These are phyloP conservation scores for Solanum appendiculatum DNA, from an alignment of 257 asterid genomes.

Conservation along the genomic window DNA sequence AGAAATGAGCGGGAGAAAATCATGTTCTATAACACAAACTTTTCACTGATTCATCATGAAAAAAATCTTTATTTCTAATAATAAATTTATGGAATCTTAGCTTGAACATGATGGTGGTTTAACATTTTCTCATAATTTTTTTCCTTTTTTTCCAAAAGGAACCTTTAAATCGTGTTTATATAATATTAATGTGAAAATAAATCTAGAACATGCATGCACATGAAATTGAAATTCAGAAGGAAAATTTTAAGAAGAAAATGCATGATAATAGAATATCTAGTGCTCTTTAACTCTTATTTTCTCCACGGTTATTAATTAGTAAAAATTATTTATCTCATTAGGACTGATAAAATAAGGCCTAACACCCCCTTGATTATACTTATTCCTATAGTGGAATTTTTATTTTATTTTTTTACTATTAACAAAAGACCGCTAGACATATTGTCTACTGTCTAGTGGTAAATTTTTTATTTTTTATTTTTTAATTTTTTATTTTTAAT, in stretches of 20 bases:
- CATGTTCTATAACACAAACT: accelerated
- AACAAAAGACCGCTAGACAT: background rate
- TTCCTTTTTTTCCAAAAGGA: too few relatives aligned
- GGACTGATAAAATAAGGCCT: background rate
- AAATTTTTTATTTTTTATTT: too few relatives aligned
- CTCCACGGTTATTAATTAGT: too few relatives aligned
- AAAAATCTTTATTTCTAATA: too few relatives aligned
- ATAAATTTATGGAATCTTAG: too few relatives aligned
- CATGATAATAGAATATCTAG: background rate
- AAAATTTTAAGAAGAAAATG: background rate
- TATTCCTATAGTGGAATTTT: background rate
- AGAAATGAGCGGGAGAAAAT: too few relatives aligned
- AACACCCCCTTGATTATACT: background rate
- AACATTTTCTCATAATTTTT: background rate
- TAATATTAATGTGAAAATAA: too few relatives aligned
- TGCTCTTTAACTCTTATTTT: background rate
- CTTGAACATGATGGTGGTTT: background rate
- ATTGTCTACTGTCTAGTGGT: background rate
- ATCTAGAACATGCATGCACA: background rate
- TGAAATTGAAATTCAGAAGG: background rate
- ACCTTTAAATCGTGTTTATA: too few relatives aligned
- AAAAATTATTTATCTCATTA: too few relatives aligned
- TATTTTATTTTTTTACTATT: too few relatives aligned
- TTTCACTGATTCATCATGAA: too few relatives aligned
- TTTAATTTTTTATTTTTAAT: too few relatives aligned